Conservation (phyloP, 495 filamentous ascomycete species). For the Eremomyces bilateralis region DNA sequence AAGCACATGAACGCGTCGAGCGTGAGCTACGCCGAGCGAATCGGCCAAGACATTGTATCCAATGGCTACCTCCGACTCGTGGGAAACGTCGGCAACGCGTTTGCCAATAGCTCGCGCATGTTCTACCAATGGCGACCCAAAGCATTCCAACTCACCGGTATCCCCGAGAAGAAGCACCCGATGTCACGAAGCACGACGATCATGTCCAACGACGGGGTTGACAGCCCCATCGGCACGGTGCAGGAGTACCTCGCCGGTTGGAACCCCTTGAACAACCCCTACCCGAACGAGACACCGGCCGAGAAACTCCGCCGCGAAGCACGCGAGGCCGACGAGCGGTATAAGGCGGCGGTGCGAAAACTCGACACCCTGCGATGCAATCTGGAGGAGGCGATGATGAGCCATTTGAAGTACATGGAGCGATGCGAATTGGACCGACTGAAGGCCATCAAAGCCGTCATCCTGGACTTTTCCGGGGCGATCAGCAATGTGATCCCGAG, state of each 20-base stretch:
- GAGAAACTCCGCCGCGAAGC: slow-evolving; percentile 80
- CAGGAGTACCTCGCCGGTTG: slow-evolving; percentile 74
- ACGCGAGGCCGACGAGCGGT: slow-evolving; percentile 74
- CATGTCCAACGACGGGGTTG: slow-evolving; percentile 25
- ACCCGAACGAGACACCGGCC: slow-evolving; percentile 74
- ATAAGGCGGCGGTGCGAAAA: slow-evolving; percentile 66
- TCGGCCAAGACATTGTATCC: slow-evolving; percentile 78
- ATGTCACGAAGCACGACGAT: slow-evolving; percentile 49
- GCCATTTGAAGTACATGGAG: slow-evolving; percentile 89
- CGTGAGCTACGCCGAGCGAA: slow-evolving; percentile 71
- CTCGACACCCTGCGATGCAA: slow-evolving; percentile 81
- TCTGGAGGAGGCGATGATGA: slow-evolving; percentile 80
- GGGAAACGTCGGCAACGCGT: slow-evolving; percentile 83
- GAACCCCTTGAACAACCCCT: slow-evolving; percentile 76
- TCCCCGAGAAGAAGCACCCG: slow-evolving; percentile 67
- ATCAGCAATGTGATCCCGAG: slow-evolving; percentile 97
- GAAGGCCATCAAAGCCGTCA: slow-evolving; percentile 93
- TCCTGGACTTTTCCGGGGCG: slow-evolving; percentile 92
- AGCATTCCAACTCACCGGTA: slow-evolving; percentile 66
- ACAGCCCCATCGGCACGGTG: slow-evolving; percentile 51
- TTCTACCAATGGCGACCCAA: slow-evolving; percentile 93
- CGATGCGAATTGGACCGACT: slow-evolving; percentile 90
- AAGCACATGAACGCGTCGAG: slow-evolving; percentile 63
- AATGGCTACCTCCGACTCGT: slow-evolving; percentile 77
- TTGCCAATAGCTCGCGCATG: slow-evolving; percentile 92